Evolutionary conservation across 2,329 filamentous ascomycete genomes (phyloP).

Genomic region (Colletotrichum costaricense): DNA sequence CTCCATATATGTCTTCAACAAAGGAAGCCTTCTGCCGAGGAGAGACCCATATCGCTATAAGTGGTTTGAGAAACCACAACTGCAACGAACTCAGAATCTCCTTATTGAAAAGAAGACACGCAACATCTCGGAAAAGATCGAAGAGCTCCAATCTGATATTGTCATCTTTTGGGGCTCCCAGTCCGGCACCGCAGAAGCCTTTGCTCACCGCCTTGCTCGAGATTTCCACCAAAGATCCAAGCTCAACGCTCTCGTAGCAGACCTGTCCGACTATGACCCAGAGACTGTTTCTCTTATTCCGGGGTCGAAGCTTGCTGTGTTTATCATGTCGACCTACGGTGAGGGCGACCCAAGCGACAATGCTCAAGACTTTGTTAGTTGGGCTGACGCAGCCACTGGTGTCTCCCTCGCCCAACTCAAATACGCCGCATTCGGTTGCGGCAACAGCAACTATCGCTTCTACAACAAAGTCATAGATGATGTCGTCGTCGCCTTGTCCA

Average conservation of each 20-base stretch:
- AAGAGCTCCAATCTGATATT: slow-evolving; percentile 41
- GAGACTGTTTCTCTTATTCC: slow-evolving; percentile 47
- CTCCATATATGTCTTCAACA: slow-evolving; percentile 52
- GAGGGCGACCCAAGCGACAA: slow-evolving; percentile 56
- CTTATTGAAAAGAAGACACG: slow-evolving; percentile 50
- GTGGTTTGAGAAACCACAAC: slow-evolving; percentile 60
- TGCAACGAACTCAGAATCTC: slow-evolving; percentile 38
- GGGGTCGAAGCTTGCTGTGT: slow-evolving; percentile 44
- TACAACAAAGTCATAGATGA: slow-evolving; percentile 50
- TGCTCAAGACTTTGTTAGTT: slow-evolving; percentile 42
- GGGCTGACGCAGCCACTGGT: slow-evolving; percentile 38
- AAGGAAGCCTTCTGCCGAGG: slow-evolving; percentile 56
- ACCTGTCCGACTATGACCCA: slow-evolving; percentile 59
- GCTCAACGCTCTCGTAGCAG: slow-evolving; percentile 51
- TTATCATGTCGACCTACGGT: slow-evolving; percentile 52
- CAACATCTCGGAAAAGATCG: slow-evolving; percentile 53
- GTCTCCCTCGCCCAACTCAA: slow-evolving; percentile 38
- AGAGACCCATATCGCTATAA: slow-evolving; percentile 60
- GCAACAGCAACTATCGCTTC: slow-evolving; percentile 51
- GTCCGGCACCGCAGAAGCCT: slow-evolving; percentile 56
- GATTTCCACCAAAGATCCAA: slow-evolving; percentile 54
- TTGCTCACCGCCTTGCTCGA: slow-evolving; percentile 52
- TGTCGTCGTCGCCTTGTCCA: slow-evolving; percentile 39
- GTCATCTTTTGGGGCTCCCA: slow-evolving; percentile 62
- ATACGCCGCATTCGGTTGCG: slow-evolving; percentile 51